Conservation (phyloP, 2,329 filamentous ascomycete species). For the Neodidymelliopsis sp. region DNA sequence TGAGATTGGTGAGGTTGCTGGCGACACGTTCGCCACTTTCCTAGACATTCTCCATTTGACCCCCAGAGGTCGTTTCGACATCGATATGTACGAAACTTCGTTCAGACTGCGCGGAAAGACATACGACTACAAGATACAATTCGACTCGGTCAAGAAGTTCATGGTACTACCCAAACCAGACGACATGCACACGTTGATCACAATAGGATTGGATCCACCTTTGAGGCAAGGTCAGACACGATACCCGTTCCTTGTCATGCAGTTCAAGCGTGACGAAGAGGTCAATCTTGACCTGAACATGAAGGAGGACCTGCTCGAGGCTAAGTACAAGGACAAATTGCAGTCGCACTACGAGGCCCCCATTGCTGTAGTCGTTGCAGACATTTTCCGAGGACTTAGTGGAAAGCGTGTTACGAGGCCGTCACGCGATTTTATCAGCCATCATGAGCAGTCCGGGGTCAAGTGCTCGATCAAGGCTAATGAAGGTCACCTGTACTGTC, state of each 20-base stretch:
- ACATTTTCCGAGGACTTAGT: slow-evolving; percentile 92
- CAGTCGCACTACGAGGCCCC: slow-evolving; percentile 86
- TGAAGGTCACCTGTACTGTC: slow-evolving; percentile 94
- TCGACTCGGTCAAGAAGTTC: slow-evolving; percentile 97
- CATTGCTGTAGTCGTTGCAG: slow-evolving; percentile 89
- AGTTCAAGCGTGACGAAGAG: slow-evolving; percentile 97
- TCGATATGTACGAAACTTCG: slow-evolving; percentile 98
- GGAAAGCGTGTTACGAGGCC: slow-evolving; percentile 95
- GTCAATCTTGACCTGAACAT: slow-evolving; percentile 96
- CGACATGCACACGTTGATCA: slow-evolving; percentile 93
- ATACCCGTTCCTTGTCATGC: slow-evolving; percentile 99
- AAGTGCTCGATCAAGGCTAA: slow-evolving; percentile 99
- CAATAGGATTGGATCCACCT: slow-evolving; percentile 91
- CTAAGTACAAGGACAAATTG: slow-evolving; percentile 89
- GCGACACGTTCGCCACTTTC: slow-evolving; percentile 97
- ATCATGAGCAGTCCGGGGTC: slow-evolving; percentile 92
- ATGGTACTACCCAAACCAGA: slow-evolving; percentile 99
- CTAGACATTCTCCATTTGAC: slow-evolving; percentile 96
- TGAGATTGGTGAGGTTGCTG: slow-evolving; percentile 98
- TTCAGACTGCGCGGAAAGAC: slow-evolving; percentile 98
- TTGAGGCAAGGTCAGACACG: slow-evolving; percentile 96
- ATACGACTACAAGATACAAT: slow-evolving; percentile 99
- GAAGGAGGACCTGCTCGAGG: slow-evolving; percentile 84
- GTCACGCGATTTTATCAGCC: slow-evolving; percentile 91
- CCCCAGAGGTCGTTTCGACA: slow-evolving; percentile 97